Percentiles rank a stretch among this genome's conserved stretches.
Conservation (phyloP, 306 rosid genomes). For the Fragaria vesca region DNA sequence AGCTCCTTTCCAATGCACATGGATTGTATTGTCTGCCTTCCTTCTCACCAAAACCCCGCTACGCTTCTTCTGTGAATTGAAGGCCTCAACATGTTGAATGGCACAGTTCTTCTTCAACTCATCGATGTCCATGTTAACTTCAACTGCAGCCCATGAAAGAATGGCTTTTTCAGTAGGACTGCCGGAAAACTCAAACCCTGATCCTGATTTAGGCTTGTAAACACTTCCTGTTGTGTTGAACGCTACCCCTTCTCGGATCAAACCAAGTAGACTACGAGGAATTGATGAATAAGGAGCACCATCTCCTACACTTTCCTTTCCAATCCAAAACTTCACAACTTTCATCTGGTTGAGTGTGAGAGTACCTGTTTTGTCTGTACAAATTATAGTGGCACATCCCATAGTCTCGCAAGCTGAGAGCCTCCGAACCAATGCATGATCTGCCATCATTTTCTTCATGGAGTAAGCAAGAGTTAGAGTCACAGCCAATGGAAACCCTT, state of each 20-base stretch:
- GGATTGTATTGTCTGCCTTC: constrained; percentile 21
- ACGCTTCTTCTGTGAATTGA: constrained; percentile 41
- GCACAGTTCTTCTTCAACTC: not conserved
- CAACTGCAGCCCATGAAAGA: constrained; percentile 44
- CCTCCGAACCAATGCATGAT: constrained; percentile 42
- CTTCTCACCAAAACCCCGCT: constrained; percentile 33
- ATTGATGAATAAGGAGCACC: constrained; percentile 16
- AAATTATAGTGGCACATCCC: constrained; percentile 44
- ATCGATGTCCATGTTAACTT: constrained; percentile 38
- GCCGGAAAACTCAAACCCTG: constrained; percentile 32
- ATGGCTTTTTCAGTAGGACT: constrained; percentile 53
- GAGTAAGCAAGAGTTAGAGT: constrained; percentile 42
- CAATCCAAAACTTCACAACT: constrained; percentile 37
- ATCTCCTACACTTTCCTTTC: constrained; percentile 13
- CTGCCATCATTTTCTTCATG: constrained; percentile 51
- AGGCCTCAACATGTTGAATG: constrained; percentile 38
- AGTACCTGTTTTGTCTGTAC: constrained; percentile 44
- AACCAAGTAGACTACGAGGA: not conserved
- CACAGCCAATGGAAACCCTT: constrained; percentile 42
- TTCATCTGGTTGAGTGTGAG: constrained; percentile 41
- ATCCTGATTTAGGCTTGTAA: constrained; percentile 23
- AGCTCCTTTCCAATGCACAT: constrained; percentile 50
- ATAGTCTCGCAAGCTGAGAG: constrained; percentile 45
- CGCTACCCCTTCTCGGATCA: constrained; percentile 36
- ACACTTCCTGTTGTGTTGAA: constrained; percentile 45